These are phyloP conservation scores for Rhodocollybia butyracea DNA, from an alignment of 768 basidiomycete species.

Conservation along the genomic window DNA sequence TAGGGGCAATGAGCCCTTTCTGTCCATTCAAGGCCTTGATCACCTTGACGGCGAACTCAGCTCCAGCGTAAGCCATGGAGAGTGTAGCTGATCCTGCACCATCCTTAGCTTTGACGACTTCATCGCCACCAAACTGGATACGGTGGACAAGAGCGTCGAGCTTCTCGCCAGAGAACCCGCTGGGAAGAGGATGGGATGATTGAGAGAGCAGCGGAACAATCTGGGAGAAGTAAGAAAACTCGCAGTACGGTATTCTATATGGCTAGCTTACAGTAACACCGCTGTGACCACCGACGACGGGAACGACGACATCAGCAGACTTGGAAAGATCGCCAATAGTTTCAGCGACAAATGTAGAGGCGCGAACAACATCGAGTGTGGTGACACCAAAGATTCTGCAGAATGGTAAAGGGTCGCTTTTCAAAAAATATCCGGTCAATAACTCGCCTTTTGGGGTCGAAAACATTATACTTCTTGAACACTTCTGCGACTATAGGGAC, in stretches of 20 bases:
- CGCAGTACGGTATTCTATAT: not conserved
- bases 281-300: conserved; percentile 94
- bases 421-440: conserved; percentile 3
- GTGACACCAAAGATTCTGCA: conserved; percentile 95
- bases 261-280: conserved; percentile 72
- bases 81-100: conserved; percentile 92
- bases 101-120: conserved; percentile 98
- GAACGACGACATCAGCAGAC: conserved; percentile 65
- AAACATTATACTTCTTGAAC: conserved; percentile 89
- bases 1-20: conserved; percentile 81
- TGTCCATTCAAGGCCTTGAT: conserved; percentile 85
- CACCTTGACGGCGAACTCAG: conserved; percentile 82
- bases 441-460: conserved; percentile 81
- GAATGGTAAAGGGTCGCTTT: not conserved
- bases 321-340: conserved; percentile 61
- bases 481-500: conserved; percentile 96
- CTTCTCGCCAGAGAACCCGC: conserved; percentile 40
- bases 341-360: conserved; percentile 94
- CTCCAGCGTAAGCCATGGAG: conserved; percentile 94
- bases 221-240: conserved; percentile 30
- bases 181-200: conserved; percentile 73
- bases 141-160: conserved; percentile 70
- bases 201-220: conserved; percentile 95
- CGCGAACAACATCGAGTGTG: conserved; percentile 94
- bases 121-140: conserved; percentile 96